A percentile compares a stretch with the other conserved stretches of the same genome.
These are phyloP conservation scores for Coffea humblotiana DNA, from an alignment of 305 asterid genomes.

Conservation along the genomic window DNA sequence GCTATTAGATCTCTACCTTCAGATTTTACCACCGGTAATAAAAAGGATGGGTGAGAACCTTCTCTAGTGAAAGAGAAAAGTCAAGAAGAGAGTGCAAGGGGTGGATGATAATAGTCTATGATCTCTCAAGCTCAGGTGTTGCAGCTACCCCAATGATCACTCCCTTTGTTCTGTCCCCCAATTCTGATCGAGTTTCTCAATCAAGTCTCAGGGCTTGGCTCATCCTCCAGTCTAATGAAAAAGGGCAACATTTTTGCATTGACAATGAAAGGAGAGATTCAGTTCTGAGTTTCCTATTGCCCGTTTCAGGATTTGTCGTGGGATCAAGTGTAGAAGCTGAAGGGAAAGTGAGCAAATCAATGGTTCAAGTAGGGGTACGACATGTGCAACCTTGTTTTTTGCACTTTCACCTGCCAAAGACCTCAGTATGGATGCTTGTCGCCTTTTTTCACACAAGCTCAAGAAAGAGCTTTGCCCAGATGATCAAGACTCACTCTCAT, in stretches of 20 bases:
- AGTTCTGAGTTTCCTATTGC: constrained; percentile 26
- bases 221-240: constrained; percentile 71
- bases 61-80: constrained; percentile 43
- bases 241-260: constrained; percentile 68
- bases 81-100: constrained; percentile 66
- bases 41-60: constrained; percentile 60
- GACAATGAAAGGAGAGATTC: constrained; percentile 49
- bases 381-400: constrained; percentile 72
- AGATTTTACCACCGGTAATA: constrained; percentile 51
- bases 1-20: constrained; percentile 60
- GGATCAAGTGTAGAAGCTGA: constrained; percentile 69
- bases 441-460: constrained; percentile 61
- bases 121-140: constrained; percentile 79
- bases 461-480: constrained; percentile 64
- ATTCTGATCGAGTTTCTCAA: constrained; percentile 66
- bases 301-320: constrained; percentile 66
- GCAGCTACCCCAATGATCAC: constrained; percentile 95
- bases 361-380: constrained; percentile 64
- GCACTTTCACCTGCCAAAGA: constrained; percentile 83
- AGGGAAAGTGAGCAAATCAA: constrained; percentile 64
- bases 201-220: constrained; percentile 91
- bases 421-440: constrained; percentile 84
- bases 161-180: constrained; percentile 77
- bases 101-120: constrained; percentile 74
- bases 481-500: constrained; percentile 43